These are phyloP conservation scores for Termitomyces sp. DNA, from an alignment of 1,284 basidiomycete species.

Conservation along the genomic window DNA sequence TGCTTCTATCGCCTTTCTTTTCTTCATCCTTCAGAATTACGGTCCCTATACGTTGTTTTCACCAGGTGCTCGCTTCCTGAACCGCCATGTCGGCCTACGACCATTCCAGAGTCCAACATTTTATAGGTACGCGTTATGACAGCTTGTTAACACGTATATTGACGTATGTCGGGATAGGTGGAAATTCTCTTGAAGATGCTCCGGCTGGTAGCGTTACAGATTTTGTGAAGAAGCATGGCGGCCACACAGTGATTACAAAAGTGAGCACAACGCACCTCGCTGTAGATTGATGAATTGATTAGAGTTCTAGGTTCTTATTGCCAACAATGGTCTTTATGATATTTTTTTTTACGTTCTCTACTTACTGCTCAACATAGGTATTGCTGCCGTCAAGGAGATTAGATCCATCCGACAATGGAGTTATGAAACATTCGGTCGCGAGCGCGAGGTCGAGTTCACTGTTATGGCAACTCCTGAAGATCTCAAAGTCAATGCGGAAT, in stretches of 20 bases:
- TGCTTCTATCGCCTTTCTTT: slow-evolving; percentile 4
- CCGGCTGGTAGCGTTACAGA: slow-evolving; percentile 78
- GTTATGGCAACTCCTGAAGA: slow-evolving; percentile 99
- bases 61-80: slow-evolving; percentile 12
- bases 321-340: slow-evolving; percentile 79
- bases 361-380: slow-evolving; percentile 51
- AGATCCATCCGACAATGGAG: slow-evolving; percentile 99
- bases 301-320: slow-evolving; percentile 77
- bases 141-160: slow-evolving; percentile 9
- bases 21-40: slow-evolving; percentile 7
- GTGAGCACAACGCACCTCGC: slow-evolving; percentile 40
- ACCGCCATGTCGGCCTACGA: slow-evolving; percentile 62
- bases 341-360: not conserved
- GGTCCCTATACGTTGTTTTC: slow-evolving; percentile 14
- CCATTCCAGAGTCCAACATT: slow-evolving; percentile 79
- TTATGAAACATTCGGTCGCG: slow-evolving; percentile 97
- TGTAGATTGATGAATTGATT: slow-evolving; percentile 4
- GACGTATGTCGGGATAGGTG: slow-evolving; percentile 53
- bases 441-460: slow-evolving; percentile 95
- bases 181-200: slow-evolving; percentile 86
- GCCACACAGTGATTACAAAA: slow-evolving; percentile 99
- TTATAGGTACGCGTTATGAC: slow-evolving; percentile 57
- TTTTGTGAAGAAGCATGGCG: slow-evolving; percentile 89
- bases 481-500: slow-evolving; percentile 97
- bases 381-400: slow-evolving; percentile 99